A percentile compares a stretch with the other conserved stretches of the same genome.
Conservation (phyloP, 139 green algal species). For the Diplosphaera chodatii region DNA sequence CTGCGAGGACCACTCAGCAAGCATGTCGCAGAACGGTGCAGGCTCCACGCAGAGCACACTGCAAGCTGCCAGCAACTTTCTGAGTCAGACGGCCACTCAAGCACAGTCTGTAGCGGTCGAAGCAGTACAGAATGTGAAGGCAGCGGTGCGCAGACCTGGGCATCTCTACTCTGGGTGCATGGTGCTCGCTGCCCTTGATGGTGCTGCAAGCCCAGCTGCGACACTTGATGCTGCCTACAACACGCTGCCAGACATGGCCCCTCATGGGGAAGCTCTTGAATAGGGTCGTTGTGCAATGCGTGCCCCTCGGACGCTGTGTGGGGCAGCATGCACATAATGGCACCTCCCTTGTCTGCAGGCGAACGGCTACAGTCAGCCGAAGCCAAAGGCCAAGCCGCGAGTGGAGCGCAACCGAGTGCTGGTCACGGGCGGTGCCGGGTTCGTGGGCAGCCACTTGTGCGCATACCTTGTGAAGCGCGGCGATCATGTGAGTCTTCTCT, state of each 20-base stretch:
- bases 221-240: too few relatives aligned
- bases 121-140: background rate
- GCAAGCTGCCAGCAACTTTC: background rate
- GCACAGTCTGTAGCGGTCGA: background rate
- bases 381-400: conserved; percentile 74
- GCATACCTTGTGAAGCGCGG: conserved; percentile 82
- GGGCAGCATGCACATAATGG: too few relatives aligned
- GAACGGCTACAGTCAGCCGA: background rate
- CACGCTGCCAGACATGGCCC: too few relatives aligned
- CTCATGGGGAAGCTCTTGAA: too few relatives aligned
- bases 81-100: background rate
- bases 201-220: too few relatives aligned
- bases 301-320: too few relatives aligned
- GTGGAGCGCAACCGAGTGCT: conserved; percentile 76
- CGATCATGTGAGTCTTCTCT: conserved; percentile 63
- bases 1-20: background rate
- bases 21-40: background rate
- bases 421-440: conserved; percentile 93
- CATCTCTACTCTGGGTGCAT: too few relatives aligned
- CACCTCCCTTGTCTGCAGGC: too few relatives aligned
- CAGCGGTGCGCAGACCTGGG: background rate
- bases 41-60: background rate
- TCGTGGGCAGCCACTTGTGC: conserved; percentile 94
- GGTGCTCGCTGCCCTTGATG: too few relatives aligned
- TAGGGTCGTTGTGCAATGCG: too few relatives aligned